These are phyloP conservation scores for Neostapfia colusana DNA, from an alignment of 176 grass and related monocot genomes.

Conservation along the genomic window DNA sequence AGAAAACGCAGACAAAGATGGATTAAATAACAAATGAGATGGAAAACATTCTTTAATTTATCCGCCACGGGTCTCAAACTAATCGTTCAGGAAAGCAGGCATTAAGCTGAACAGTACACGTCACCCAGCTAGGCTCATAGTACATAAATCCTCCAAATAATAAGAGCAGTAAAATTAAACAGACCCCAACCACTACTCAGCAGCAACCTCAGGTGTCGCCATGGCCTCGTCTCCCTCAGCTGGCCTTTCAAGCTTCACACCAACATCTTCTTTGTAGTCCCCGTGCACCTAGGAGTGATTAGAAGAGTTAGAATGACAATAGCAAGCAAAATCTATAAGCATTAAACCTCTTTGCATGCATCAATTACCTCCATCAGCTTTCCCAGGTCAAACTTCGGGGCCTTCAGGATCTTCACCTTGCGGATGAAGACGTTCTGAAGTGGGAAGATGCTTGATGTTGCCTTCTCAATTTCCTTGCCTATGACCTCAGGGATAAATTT, in stretches of 20 bases:
- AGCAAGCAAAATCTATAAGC: too few species aligned
- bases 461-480: constrained; percentile 93
- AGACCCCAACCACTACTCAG: constrained; percentile 33
- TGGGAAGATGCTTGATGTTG: constrained; percentile 73
- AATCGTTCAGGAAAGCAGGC: constrained; percentile 1
- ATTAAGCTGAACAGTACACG: constrained; percentile 31
- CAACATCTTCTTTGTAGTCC: constrained; percentile 86
- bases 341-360: not conserved
- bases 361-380: constrained; percentile 93
- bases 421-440: constrained; percentile 90
- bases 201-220: constrained; percentile 50
- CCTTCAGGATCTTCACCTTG: constrained; percentile 94
- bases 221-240: constrained; percentile 58
- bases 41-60: not conserved
- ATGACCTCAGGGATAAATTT: constrained; percentile 96
- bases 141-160: constrained; percentile 35
- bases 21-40: not conserved
- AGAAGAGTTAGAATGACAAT: not conserved
- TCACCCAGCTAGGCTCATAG: constrained; percentile 23
- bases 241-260: constrained; percentile 75
- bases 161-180: constrained; percentile 18
- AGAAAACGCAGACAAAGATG: not conserved
- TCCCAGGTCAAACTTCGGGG: constrained; percentile 85
- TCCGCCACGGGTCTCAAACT: not conserved
- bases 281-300: constrained; percentile 62